Base-by-base conservation (phyloP, 176 grass and related monocot genomes). In the Chrysopogon serrulatus region DNA sequence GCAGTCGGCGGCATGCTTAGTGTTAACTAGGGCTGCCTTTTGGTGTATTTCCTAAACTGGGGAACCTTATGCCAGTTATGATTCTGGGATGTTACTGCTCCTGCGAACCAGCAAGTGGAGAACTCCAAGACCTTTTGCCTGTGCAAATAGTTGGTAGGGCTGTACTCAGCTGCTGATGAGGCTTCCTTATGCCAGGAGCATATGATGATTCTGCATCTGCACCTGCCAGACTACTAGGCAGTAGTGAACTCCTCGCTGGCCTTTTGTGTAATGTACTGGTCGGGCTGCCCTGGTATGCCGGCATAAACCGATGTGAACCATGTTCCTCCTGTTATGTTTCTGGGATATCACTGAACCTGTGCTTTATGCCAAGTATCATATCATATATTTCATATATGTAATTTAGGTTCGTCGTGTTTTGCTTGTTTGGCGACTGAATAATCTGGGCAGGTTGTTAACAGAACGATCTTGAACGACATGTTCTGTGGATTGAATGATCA, bases 101-200 rank as follows among this genome's bases (percentile, higher is more conserved):
- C 39, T 40, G 36, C 36, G 5, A 42, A 42, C 19, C 35, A 53
- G 51, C 21, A 30, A 24, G 28, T 40, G 31, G 32, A 30, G 32
- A 72, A 39, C 34, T 19, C 47, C 42, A 4, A 49, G 28, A 18
- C 34, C 11, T 72, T 79, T 34, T n/a, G n/a, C n/a, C n/a, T 65
- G 76, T 86, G 76, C 61, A 78, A 71, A 69, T 86, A 23, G 56
- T 32, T 73, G 17, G 11, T 59, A 85, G 15, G 53, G 47, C 19
- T 47, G 39, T 21, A 37, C 36, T 37, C 36, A 37, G 36, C 36
- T 37, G 36, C 36, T 37, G 36, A 37, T 37, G 36, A 37, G n/a
- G n/a, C n/a, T n/a, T n/a, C n/a, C n/a, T n/a, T n/a, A n/a, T n/a
- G n/a, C n/a, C n/a, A n/a, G n/a, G n/a, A n/a, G n/a, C n/a, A n/a